These are phyloP conservation scores for Verticillium alfalfae DNA, from an alignment of 2,329 filamentous ascomycete species.

Conservation along the genomic window DNA sequence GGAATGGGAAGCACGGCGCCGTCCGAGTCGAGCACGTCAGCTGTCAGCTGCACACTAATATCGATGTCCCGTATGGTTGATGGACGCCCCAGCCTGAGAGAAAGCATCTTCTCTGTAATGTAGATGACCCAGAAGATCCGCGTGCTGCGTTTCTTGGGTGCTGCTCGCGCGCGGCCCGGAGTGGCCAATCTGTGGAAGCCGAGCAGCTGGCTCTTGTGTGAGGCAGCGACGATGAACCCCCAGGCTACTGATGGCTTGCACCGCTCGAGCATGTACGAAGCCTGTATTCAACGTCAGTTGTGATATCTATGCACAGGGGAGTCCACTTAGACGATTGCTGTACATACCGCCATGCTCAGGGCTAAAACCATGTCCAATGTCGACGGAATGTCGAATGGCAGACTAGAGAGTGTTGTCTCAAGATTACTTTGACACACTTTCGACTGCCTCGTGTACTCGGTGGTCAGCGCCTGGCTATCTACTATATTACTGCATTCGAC, in stretches of 20 bases:
- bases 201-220: constrained; percentile 13
- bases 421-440: constrained; percentile 11
- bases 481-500: constrained; percentile 10
- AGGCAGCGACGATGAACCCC: constrained; percentile 14
- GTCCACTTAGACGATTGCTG: not conserved
- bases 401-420: constrained; percentile 13
- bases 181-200: constrained; percentile 13
- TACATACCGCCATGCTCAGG: constrained; percentile 13
- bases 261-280: constrained; percentile 13
- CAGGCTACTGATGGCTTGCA: constrained; percentile 14
- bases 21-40: not conserved
- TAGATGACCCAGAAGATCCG: constrained; percentile 19
- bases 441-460: constrained; percentile 9
- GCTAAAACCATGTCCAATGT: constrained; percentile 11
- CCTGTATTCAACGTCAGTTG: constrained; percentile 1
- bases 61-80: constrained; percentile 18
- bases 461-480: constrained; percentile 1
- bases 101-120: constrained; percentile 16
- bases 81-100: constrained; percentile 17
- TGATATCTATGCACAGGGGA: not conserved
- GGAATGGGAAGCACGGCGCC: not conserved
- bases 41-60: constrained; percentile 12
- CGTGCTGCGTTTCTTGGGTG: constrained; percentile 7
- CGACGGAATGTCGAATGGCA: constrained; percentile 13
- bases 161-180: not conserved